Percentiles rank a stretch among this genome's conserved stretches.
phyloP scores from a whole-genome alignment of 257 asterid species.

The Echium plantagineum region DNA sequence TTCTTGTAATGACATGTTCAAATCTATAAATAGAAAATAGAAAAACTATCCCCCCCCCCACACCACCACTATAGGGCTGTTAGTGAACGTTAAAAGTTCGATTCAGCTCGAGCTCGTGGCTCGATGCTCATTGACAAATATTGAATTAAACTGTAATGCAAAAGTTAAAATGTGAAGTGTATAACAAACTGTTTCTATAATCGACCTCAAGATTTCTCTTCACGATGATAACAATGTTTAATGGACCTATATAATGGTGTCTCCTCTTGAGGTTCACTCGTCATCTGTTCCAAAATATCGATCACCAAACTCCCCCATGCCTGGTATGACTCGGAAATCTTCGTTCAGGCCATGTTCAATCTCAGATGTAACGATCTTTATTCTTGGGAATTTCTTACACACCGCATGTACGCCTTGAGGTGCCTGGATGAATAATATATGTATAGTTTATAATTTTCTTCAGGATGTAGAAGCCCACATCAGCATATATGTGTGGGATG shows the following conservation, averaged over 20 bases:
- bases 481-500: not conserved
- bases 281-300: slow-evolving; percentile 94
- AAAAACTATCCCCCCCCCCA: no score
- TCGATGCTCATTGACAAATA: no score
- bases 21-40: no score
- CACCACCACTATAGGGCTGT: no score
- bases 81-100: no score
- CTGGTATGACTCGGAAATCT: slow-evolving; percentile 86
- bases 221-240: not conserved
- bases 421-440: slow-evolving; percentile 38
- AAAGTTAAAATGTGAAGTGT: not conserved
- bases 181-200: not conserved
- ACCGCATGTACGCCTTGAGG: slow-evolving; percentile 97
- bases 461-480: not conserved
- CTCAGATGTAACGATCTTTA: slow-evolving; percentile 98
- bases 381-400: slow-evolving; percentile 77
- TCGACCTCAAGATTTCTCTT: not conserved
- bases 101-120: no score
- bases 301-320: slow-evolving; percentile 98
- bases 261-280: slow-evolving; percentile 24
- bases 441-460: not conserved
- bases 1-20: no score
- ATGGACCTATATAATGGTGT: not conserved
- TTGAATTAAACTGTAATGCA: no score
- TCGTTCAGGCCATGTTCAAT: slow-evolving; percentile 78